Conservation (phyloP, 2,329 filamentous ascomycete species). For the Metarhizium brunneum region DNA sequence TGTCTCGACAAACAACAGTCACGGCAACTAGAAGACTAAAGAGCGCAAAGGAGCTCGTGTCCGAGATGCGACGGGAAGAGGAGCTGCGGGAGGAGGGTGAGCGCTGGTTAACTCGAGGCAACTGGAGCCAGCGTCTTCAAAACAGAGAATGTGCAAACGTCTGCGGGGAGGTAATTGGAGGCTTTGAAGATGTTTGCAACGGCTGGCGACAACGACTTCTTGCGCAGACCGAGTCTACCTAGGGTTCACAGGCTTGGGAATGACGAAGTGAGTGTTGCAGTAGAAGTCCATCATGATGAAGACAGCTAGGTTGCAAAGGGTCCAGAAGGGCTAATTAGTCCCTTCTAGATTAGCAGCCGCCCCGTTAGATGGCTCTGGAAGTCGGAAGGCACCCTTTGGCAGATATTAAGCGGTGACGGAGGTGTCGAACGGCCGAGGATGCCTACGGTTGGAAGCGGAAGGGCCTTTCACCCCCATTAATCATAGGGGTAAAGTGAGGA, state of each 20-base stretch:
- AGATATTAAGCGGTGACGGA: not conserved
- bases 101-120: conserved; percentile 68
- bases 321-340: not conserved
- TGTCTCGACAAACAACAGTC: conserved; percentile 81
- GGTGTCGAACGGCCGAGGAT: not conserved
- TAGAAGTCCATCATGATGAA: not conserved
- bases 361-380: not conserved
- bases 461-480: not conserved
- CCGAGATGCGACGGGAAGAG: conserved; percentile 75
- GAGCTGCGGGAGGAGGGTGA: conserved; percentile 76
- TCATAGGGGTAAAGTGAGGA: not conserved
- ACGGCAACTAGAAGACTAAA: conserved; percentile 72
- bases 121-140: conserved; percentile 70
- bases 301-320: not conserved
- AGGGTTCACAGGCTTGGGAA: conserved; percentile 21
- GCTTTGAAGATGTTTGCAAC: conserved; percentile 86
- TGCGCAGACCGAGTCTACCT: conserved; percentile 44
- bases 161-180: conserved; percentile 80
- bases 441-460: not conserved
- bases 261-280: not conserved
- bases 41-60: conserved; percentile 74
- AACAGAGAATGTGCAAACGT: conserved; percentile 74
- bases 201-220: conserved; percentile 71
- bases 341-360: not conserved
- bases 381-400: not conserved